Conservation (phyloP, 129 eudicot species). For the Sambucus nigra region DNA sequence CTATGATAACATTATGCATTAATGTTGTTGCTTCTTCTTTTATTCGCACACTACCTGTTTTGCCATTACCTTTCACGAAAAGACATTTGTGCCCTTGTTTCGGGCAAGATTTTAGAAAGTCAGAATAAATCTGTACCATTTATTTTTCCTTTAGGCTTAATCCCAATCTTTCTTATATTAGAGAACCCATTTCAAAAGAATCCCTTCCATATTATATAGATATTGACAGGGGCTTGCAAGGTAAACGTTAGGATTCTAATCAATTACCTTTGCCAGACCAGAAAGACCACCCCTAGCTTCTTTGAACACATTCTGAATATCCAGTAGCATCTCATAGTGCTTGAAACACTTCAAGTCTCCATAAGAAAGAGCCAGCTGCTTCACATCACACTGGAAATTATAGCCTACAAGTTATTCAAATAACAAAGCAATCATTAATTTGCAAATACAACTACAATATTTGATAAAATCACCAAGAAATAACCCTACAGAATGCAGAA, state of each 20-base stretch:
- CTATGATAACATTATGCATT: too few species aligned
- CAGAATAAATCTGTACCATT: too few species aligned
- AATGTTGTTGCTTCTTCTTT: too few species aligned
- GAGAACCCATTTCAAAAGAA: too few species aligned
- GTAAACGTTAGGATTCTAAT: neutral
- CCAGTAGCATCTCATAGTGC: slow-evolving; percentile 90
- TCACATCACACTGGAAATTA: slow-evolving; percentile 81
- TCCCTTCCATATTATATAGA: too few species aligned
- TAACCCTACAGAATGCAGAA: neutral
- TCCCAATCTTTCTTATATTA: too few species aligned
- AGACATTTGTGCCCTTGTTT: too few species aligned
- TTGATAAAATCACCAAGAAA: neutral
- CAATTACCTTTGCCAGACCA: slow-evolving; percentile 72
- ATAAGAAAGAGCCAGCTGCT: slow-evolving; percentile 73
- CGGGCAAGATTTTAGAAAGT: too few species aligned
- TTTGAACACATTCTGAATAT: slow-evolving; percentile 83
- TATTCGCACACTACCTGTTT: too few species aligned
- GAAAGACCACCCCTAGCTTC: slow-evolving; percentile 83
- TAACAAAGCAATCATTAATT: neutral
- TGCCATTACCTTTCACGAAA: too few species aligned
- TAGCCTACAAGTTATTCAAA: slow-evolving; percentile 46
- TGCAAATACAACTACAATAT: neutral
- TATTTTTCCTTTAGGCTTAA: too few species aligned
- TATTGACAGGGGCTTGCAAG: too few species aligned
- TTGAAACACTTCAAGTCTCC: slow-evolving; percentile 59